A percentile compares a stretch with the other conserved stretches of the same genome.
Conservation (phyloP, 306 rosid genomes). For the Cercis canadensis region DNA sequence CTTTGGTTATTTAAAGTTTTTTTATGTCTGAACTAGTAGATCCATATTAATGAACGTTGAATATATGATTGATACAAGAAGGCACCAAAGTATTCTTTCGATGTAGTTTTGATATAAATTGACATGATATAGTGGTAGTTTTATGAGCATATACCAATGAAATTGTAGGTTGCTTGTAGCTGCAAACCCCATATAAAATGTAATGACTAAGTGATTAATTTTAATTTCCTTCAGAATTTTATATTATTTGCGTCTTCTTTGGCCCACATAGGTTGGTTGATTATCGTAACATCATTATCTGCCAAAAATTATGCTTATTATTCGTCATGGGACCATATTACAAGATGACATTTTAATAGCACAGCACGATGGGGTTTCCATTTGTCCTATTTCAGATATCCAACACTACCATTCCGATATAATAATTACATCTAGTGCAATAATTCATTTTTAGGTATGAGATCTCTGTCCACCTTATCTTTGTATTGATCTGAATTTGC, state of each 20-base stretch:
- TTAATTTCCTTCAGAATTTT: conserved; percentile 21
- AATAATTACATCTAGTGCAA: not conserved
- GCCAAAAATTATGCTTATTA: not conserved
- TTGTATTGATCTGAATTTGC: conserved; percentile 22
- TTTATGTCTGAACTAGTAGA: conserved; percentile 8
- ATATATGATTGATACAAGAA: not conserved
- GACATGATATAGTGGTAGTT: too few relatives aligned
- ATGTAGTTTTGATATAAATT: too few relatives aligned
- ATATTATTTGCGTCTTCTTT: conserved; percentile 15
- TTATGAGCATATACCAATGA: too few relatives aligned
- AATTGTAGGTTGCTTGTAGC: too few relatives aligned
- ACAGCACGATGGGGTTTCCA: conserved; percentile 8
- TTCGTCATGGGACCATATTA: not conserved
- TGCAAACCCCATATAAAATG: conserved; percentile 7
- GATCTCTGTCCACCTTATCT: not conserved
- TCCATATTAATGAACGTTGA: not conserved
- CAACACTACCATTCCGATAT: not conserved
- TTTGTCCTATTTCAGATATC: conserved; percentile 18
- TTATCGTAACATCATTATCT: conserved; percentile 6
- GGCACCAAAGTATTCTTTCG: not conserved
- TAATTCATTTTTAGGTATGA: conserved; percentile 25
- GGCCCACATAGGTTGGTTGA: not conserved
- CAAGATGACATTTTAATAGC: not conserved
- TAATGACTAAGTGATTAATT: conserved; percentile 4
- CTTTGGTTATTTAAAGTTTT: conserved; percentile 3